Evolutionary conservation across 2,329 filamentous ascomycete genomes (phyloP).

Genomic region (Colletotrichum sp.): DNA sequence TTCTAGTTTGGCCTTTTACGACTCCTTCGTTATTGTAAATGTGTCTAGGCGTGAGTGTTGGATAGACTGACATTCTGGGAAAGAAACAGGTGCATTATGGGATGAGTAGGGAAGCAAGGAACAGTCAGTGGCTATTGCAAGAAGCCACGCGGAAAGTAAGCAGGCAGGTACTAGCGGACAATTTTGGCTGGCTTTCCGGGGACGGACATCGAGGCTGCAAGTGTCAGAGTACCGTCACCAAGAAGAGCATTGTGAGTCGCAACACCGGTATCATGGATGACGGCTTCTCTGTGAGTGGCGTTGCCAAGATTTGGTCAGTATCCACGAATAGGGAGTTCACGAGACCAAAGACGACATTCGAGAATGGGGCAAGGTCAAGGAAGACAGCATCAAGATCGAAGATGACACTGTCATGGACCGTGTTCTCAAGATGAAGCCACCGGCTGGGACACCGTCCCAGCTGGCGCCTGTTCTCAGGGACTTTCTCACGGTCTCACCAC

Average conservation of each 20-base stretch:
- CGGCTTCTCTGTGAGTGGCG: background rate
- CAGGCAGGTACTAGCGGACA: background rate
- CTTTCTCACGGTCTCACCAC: background rate
- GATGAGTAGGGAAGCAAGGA: too few species aligned
- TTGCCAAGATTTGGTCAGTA: background rate
- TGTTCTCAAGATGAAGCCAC: background rate
- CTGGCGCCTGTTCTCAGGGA: background rate
- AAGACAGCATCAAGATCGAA: background rate
- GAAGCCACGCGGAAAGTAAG: background rate
- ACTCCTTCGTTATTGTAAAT: background rate
- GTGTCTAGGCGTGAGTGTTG: background rate
- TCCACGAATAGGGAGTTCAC: background rate
- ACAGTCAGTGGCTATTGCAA: background rate
- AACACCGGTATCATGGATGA: background rate
- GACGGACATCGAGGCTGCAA: background rate
- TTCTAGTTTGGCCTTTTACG: background rate
- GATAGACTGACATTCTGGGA: background rate
- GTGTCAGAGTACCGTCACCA: background rate
- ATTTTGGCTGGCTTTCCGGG: background rate
- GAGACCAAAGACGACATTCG: background rate
- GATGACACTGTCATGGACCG: background rate
- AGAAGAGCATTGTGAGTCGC: background rate
- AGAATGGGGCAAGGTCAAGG: background rate
- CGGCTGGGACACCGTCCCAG: background rate
- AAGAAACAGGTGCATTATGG: background rate